These are phyloP conservation scores for Stachybotrys elegans DNA, from an alignment of 2,329 filamentous ascomycete species.

Conservation along the genomic window DNA sequence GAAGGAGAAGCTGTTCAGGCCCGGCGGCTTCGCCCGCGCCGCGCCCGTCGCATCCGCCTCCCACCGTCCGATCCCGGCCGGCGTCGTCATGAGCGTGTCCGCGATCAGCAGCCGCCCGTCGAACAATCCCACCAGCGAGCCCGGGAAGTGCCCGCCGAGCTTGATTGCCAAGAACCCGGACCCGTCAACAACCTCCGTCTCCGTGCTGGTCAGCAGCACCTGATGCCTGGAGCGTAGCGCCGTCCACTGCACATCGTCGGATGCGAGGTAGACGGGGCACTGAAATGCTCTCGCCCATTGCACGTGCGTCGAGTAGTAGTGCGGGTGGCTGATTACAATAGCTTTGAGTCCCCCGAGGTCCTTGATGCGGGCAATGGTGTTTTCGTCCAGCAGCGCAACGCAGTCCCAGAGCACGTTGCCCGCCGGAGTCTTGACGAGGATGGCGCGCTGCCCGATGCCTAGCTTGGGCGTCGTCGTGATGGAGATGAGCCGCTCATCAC, in stretches of 20 bases:
- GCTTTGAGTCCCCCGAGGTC: slow-evolving; percentile 60
- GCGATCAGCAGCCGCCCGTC: slow-evolving; percentile 62
- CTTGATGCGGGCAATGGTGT: slow-evolving; percentile 54
- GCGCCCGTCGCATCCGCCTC: slow-evolving; percentile 31
- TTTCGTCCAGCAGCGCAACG: slow-evolving; percentile 62
- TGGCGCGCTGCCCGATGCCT: slow-evolving; percentile 70
- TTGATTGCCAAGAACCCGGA: slow-evolving; percentile 59
- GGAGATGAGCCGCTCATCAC: slow-evolving; percentile 39
- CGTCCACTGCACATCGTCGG: slow-evolving; percentile 63
- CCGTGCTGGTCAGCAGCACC: slow-evolving; percentile 39
- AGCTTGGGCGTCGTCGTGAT: slow-evolving; percentile 52
- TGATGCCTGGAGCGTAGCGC: slow-evolving; percentile 38
- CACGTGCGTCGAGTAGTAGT: slow-evolving; percentile 74
- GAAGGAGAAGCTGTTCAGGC: slow-evolving; percentile 57
- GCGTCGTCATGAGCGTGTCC: slow-evolving; percentile 71
- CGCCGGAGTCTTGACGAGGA: slow-evolving; percentile 58
- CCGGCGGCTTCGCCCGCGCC: slow-evolving; percentile 30
- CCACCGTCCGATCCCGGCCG: slow-evolving; percentile 46
- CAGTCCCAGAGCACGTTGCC: slow-evolving; percentile 82
- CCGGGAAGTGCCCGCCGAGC: slow-evolving; percentile 75
- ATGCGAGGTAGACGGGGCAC: slow-evolving; percentile 65
- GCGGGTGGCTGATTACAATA: slow-evolving; percentile 75
- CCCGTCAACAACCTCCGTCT: slow-evolving; percentile 35
- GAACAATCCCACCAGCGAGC: slow-evolving; percentile 63
- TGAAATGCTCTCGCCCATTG: slow-evolving; percentile 66